Evolutionary conservation across 192 early-diverging fungal genomes (phyloP).

Genomic region (Coemansia sp.): DNA sequence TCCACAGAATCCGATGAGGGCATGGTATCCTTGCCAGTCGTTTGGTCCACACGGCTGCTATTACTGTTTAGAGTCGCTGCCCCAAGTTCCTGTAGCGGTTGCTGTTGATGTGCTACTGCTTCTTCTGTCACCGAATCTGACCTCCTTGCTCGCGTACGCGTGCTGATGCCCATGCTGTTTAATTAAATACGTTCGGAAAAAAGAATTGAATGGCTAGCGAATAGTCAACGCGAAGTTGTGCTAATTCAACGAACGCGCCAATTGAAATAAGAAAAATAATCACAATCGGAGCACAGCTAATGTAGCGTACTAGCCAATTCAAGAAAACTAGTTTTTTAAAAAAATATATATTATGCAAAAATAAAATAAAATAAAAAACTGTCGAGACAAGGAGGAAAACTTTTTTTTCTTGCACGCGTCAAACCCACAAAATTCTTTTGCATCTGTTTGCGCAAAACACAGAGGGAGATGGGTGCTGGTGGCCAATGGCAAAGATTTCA

Average conservation of each 20-base stretch:
- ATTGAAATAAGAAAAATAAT: neutral
- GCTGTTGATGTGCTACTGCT: neutral
- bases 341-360: neutral
- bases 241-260: neutral
- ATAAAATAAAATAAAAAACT: neutral
- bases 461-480: neutral
- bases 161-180: constrained; percentile 36
- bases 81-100: neutral
- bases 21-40: neutral
- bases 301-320: neutral
- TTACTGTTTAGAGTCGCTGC: neutral
- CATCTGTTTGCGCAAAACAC: neutral
- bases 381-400: constrained; percentile 8
- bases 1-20: neutral
- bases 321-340: neutral
- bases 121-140: constrained; percentile 12
- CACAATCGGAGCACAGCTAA: neutral
- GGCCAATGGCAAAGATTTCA: neutral
- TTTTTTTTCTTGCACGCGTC: constrained; percentile 7
- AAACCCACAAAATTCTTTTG: constrained; percentile 7
- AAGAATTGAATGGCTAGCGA: neutral
- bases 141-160: constrained; percentile 31
- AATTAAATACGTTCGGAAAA: neutral
- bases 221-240: neutral
- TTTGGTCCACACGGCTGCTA: neutral